A percentile compares a stretch with the other conserved stretches of the same genome.
These are phyloP conservation scores for Heimioporus punctisporus DNA, from an alignment of 1,284 basidiomycete genomes.

Conservation along the genomic window DNA sequence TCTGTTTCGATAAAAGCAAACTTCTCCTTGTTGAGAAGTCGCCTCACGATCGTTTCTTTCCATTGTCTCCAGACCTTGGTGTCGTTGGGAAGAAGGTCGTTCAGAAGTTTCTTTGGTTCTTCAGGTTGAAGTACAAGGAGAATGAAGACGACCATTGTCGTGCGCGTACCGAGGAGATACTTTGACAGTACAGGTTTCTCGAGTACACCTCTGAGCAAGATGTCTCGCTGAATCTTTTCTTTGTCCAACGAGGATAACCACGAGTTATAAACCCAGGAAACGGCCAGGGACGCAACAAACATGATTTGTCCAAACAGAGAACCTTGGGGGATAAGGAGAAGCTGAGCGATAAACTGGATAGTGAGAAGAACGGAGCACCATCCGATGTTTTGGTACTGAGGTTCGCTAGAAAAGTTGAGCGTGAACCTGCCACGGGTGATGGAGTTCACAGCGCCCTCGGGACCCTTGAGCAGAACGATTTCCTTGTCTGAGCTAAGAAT, in stretches of 20 bases:
- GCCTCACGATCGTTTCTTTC: slow-evolving; percentile 19
- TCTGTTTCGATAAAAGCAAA: slow-evolving; percentile 22
- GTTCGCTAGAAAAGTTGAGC: slow-evolving; percentile 4
- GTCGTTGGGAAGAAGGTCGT: slow-evolving; percentile 32
- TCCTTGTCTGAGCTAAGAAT: slow-evolving; percentile 13
- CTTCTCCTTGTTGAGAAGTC: slow-evolving; percentile 21
- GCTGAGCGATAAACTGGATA: slow-evolving; percentile 24
- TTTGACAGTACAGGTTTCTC: slow-evolving; percentile 24
- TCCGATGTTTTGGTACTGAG: slow-evolving; percentile 13
- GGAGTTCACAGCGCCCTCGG: slow-evolving; percentile 24
- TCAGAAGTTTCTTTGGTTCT: slow-evolving; percentile 23
- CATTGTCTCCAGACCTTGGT: slow-evolving; percentile 33
- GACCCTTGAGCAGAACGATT: slow-evolving; percentile 18
- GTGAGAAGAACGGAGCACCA: slow-evolving; percentile 22
- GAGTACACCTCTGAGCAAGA: slow-evolving; percentile 26
- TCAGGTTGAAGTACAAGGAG: slow-evolving; percentile 28
- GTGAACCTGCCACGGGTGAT: slow-evolving; percentile 23
- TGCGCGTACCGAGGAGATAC: slow-evolving; percentile 31
- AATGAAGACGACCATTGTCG: slow-evolving; percentile 29
- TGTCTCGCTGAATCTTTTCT: slow-evolving; percentile 26
- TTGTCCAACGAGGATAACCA: slow-evolving; percentile 30
- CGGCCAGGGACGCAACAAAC: slow-evolving; percentile 24
- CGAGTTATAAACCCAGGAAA: slow-evolving; percentile 30
- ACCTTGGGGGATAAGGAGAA: slow-evolving; percentile 27
- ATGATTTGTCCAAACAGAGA: slow-evolving; percentile 30